phyloP scores from a whole-genome alignment of 306 rosid species.

The Cicer yamashitae region DNA sequence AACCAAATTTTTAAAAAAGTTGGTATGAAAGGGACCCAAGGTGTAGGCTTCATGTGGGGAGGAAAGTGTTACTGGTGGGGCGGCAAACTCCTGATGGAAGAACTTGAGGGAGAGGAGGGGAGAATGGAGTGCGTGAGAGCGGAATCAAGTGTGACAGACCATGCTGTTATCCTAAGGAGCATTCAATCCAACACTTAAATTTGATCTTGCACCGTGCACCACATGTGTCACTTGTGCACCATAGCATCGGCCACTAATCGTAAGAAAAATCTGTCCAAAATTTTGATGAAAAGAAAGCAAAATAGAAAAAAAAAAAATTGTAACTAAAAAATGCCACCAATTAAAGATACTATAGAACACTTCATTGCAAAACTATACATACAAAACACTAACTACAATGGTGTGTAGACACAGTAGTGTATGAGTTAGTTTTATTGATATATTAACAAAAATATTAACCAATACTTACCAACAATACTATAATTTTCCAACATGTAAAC shows the following conservation, averaged over 20 bases:
- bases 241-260: background rate
- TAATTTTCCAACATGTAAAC: constrained; percentile 27
- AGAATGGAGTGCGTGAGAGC: too few species aligned
- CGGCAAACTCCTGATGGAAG: too few species aligned
- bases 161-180: too few species aligned
- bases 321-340: background rate
- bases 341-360: background rate
- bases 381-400: background rate
- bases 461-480: constrained; percentile 16
- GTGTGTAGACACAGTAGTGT: background rate
- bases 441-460: constrained; percentile 21
- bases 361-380: constrained; percentile 20
- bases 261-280: background rate
- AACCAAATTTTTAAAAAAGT: too few species aligned
- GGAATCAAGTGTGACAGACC: too few species aligned
- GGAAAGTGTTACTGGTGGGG: too few species aligned
- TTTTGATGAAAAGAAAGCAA: background rate
- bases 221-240: too few species aligned
- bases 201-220: too few species aligned
- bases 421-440: constrained; percentile 23
- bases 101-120: too few species aligned
- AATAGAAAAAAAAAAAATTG: background rate
- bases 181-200: too few species aligned
- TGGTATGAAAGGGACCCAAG: too few species aligned
- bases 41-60: too few species aligned